phyloP scores from a whole-genome alignment of 2,329 filamentous ascomycete genomes.

The Aureobasidium sp. region DNA sequence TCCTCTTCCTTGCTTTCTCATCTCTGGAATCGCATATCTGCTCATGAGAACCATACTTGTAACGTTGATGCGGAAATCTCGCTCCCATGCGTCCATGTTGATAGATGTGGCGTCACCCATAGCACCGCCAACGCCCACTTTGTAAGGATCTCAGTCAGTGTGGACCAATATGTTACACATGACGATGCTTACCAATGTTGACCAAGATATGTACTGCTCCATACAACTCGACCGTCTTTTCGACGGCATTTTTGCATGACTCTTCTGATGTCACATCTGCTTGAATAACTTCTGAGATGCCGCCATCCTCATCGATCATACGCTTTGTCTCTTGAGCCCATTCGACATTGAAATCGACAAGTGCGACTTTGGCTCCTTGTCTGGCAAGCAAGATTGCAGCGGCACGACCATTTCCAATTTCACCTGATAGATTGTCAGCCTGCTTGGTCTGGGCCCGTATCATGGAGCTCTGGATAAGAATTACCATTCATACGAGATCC shows the following conservation, averaged over 20 bases:
- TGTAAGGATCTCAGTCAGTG: conserved; percentile 32
- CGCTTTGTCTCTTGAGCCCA: conserved; percentile 48
- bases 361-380: conserved; percentile 53
- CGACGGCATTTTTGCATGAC: conserved; percentile 43
- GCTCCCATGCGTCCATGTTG: conserved; percentile 52
- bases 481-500: conserved; percentile 31
- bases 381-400: conserved; percentile 53
- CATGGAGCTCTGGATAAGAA: too few species aligned
- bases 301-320: conserved; percentile 36
- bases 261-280: conserved; percentile 48
- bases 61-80: conserved; percentile 55
- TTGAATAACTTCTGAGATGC: background rate
- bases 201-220: conserved; percentile 56
- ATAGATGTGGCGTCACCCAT: conserved; percentile 54
- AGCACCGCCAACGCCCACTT: conserved; percentile 55
- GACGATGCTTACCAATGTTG: conserved; percentile 25
- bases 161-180: background rate
- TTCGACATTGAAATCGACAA: conserved; percentile 46
- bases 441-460: background rate
- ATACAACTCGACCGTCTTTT: conserved; percentile 41
- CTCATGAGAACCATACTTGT: conserved; percentile 59
- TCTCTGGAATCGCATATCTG: conserved; percentile 54
- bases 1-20: conserved; percentile 49
- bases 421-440: conserved; percentile 39
- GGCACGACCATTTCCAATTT: conserved; percentile 54